Percentiles rank a stretch among this genome's conserved stretches.
Evolutionary conservation across 495 filamentous ascomycete species (phyloP).

Genomic region (Penicillium arizonense): DNA sequence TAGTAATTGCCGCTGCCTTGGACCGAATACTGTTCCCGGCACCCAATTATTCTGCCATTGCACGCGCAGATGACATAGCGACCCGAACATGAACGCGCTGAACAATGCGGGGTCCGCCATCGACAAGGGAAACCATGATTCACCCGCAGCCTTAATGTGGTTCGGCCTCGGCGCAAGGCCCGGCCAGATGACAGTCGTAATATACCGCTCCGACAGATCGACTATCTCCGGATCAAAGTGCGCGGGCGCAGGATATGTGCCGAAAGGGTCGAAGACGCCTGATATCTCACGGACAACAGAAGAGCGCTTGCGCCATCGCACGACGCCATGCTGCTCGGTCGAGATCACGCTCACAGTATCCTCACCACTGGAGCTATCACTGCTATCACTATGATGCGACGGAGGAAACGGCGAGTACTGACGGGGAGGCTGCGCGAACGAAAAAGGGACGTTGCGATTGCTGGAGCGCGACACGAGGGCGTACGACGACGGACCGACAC

Average conservation of each 20-base stretch:
- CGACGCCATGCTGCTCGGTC: not conserved
- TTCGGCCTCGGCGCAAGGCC: constrained; percentile 26
- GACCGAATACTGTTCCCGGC: constrained; percentile 17
- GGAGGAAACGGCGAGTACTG: constrained; percentile 11
- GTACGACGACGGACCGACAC: not conserved
- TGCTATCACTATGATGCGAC: constrained; percentile 13
- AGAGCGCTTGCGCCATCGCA: constrained; percentile 1
- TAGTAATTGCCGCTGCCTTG: constrained; percentile 26
- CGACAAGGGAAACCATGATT: constrained; percentile 35
- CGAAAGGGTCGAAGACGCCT: constrained; percentile 32
- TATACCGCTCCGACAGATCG: constrained; percentile 23
- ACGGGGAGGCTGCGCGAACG: not conserved
- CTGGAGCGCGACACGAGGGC: constrained; percentile 8
- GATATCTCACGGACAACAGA: constrained; percentile 27
- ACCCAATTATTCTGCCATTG: constrained; percentile 34
- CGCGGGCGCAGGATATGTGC: constrained; percentile 24
- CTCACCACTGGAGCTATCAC: constrained; percentile 13
- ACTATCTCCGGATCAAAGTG: constrained; percentile 24
- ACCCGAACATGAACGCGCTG: constrained; percentile 38
- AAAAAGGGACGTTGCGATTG: not conserved
- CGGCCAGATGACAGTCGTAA: constrained; percentile 35
- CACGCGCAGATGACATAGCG: constrained; percentile 39
- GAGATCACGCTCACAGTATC: not conserved
- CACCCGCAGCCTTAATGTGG: constrained; percentile 5
- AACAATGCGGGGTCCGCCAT: constrained; percentile 36